Evolutionary conservation across 495 filamentous ascomycete genomes (phyloP), one percentile per base, ranked within the genome.

Genomic region (Penicillium alfredii): DNA sequence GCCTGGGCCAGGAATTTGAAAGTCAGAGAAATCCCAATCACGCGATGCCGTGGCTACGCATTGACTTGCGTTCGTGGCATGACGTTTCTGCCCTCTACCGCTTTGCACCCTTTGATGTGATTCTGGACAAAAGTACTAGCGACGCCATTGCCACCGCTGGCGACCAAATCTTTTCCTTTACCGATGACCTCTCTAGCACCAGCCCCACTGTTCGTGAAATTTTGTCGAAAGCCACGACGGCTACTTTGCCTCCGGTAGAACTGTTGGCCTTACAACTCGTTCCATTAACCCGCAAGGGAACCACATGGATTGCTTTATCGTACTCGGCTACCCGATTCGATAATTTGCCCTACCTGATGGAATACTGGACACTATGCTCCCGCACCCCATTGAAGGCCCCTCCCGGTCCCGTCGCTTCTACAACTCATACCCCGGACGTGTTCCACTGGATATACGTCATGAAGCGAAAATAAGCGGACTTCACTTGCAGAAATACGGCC

Each of bases 371-470:
- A 0, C 7, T 65, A 1, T 47, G 56, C 8, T 56, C 56, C 13
- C 65, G 63, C 3, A 61, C 41, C 2, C 43, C 63, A 2, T 17
- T 69, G 14, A 59, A 61, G 30, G 65, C 65, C n/a, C 63, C 65
- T 4, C 6, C 60, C 11, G 65, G 65, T 2, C 42, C 45, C 28
- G 51, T 52, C 2, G 55, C 56, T 16, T 49, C 63, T 0, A 45
- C 53, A 10, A 55, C 56, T 2, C 29, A 60, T 45, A 51, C 58
- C 1, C 63, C 65, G 0, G 56, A 61, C 3, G 53, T 65, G 2
- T 69, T 57, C 29, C 65, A 69, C 40, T 69, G 65, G 65, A 12
- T 69, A 10, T 69, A 69, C 46, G 48, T 57, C 3, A 30, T 69
- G 18, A 49, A 53, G 17, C 57, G 65, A 4, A 59, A 53, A 33